These are phyloP conservation scores for Oryza meyeriana DNA, from an alignment of 176 grass and related monocot genomes.

Conservation along the genomic window DNA sequence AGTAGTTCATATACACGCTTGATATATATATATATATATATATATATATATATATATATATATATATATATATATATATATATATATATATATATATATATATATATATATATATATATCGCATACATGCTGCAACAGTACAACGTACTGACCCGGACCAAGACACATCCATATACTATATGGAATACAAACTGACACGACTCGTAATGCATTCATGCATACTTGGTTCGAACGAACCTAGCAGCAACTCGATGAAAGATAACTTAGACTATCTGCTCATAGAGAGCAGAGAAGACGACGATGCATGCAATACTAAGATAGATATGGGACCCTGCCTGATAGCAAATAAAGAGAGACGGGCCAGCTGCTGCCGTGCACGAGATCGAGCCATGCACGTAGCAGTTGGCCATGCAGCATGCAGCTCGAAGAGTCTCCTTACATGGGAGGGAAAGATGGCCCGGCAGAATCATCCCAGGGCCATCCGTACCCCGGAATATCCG, in stretches of 20 bases:
- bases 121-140: background rate
- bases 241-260: background rate
- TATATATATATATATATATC: too few species aligned
- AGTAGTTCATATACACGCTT: background rate
- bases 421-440: background rate
- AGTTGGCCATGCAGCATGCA: background rate
- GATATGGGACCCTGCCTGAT: background rate
- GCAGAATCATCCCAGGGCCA: background rate
- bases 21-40: too few species aligned
- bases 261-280: background rate
- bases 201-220: background rate
- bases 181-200: background rate
- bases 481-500: background rate
- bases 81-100: background rate
- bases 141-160: background rate
- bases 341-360: background rate
- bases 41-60: too few species aligned
- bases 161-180: background rate
- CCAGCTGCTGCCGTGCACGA: background rate
- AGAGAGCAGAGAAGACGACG: background rate
- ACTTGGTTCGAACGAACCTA: background rate
- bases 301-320: background rate
- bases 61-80: too few species aligned
- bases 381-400: background rate
- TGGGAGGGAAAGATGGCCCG: background rate